These are phyloP conservation scores for Trichoderma gracile DNA, from an alignment of 2,329 filamentous ascomycete species.

Conservation along the genomic window DNA sequence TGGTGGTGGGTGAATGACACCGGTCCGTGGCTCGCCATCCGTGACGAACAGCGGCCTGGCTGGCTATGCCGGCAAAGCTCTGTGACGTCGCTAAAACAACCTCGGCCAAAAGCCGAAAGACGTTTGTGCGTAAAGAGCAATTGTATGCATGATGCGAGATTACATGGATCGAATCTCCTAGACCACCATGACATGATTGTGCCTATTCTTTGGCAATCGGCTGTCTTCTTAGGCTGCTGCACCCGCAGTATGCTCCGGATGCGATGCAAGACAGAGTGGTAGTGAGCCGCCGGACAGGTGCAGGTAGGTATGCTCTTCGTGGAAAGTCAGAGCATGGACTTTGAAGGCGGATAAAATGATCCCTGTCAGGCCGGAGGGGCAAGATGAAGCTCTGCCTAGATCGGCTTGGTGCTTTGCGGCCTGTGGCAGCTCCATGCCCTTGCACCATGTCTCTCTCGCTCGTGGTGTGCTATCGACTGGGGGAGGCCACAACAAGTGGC, in stretches of 20 bases:
- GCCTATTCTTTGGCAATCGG: background rate
- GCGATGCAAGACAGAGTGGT: background rate
- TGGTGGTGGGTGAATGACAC: background rate
- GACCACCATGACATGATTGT: background rate
- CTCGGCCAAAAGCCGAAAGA: conserved; percentile 26
- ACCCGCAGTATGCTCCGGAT: background rate
- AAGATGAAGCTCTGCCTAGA: conserved; percentile 20
- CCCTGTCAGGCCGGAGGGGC: background rate
- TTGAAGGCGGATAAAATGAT: conserved; percentile 10
- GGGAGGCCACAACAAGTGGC: conserved; percentile 20
- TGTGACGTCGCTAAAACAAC: conserved; percentile 20
- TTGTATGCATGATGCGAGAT: conserved; percentile 7
- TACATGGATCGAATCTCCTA: background rate
- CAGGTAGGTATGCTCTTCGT: background rate
- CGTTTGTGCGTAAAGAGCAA: background rate
- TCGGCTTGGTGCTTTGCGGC: conserved; percentile 15
- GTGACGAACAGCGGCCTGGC: background rate
- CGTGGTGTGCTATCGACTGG: conserved; percentile 7
- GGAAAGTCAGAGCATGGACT: background rate
- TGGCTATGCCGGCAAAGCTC: conserved; percentile 13
- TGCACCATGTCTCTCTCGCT: conserved; percentile 12
- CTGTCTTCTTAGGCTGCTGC: background rate
- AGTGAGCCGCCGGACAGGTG: conserved; percentile 8
- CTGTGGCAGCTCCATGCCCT: background rate
- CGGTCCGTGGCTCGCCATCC: background rate